phyloP scores from a whole-genome alignment of 129 eudicot genomes.

The Saussurea involucrata region DNA sequence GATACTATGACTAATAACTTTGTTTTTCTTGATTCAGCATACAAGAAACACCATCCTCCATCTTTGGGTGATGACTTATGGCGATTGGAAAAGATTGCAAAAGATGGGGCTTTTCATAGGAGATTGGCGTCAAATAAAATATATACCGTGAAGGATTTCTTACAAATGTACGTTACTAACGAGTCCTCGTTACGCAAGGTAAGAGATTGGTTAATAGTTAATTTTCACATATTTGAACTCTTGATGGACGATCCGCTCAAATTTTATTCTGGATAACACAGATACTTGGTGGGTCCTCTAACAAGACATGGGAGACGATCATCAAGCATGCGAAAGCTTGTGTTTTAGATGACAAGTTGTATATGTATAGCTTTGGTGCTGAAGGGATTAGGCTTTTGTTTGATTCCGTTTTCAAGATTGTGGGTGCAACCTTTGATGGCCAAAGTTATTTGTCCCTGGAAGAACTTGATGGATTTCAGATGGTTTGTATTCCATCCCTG shows the following conservation, averaged over 20 bases:
- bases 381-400: conserved; percentile 40
- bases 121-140: conserved; percentile 33
- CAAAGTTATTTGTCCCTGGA: conserved; percentile 40
- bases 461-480: conserved; percentile 40
- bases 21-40: conserved; percentile 49
- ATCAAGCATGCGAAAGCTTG: conserved; percentile 55
- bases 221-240: background rate
- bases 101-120: conserved; percentile 62
- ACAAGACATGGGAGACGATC: conserved; percentile 62
- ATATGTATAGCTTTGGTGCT: conserved; percentile 29
- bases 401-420: conserved; percentile 48
- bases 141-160: conserved; percentile 44
- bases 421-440: conserved; percentile 66
- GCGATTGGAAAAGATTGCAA: conserved; percentile 74
- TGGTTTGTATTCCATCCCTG: conserved; percentile 37
- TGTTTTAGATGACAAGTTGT: conserved; percentile 40
- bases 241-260: background rate
- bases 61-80: conserved; percentile 62
- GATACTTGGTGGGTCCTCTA: conserved; percentile 54
- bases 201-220: conserved; percentile 17
- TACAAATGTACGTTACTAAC: conserved; percentile 43
- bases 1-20: conserved; percentile 1
- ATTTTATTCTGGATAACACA: conserved; percentile 18
- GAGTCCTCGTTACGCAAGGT: conserved; percentile 47
- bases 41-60: conserved; percentile 76